Conservation (phyloP, 2,329 filamentous ascomycete genomes). For the Scedosporium aurantiacum region DNA sequence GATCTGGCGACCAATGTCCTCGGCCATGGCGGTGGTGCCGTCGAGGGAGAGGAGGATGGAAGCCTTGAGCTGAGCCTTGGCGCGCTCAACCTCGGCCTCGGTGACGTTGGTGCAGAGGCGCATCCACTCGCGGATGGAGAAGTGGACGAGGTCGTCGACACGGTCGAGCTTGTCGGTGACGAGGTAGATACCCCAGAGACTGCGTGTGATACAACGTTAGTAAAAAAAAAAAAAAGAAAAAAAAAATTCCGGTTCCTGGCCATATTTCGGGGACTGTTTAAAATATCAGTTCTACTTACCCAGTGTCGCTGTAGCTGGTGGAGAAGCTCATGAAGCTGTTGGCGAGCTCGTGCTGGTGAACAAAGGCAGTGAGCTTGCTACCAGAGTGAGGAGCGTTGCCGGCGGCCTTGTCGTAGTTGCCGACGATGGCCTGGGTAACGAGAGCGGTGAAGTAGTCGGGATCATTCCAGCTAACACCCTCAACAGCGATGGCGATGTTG, state of each 20-base stretch:
- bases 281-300: slow-evolving; percentile 46
- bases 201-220: slow-evolving; percentile 26
- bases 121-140: slow-evolving; percentile 96
- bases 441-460: slow-evolving; percentile 98
- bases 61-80: slow-evolving; percentile 98
- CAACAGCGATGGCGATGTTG: slow-evolving; percentile 95
- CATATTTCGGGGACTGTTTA: background rate
- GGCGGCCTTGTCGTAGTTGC: slow-evolving; percentile 99
- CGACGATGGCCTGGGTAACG: slow-evolving; percentile 95
- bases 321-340: slow-evolving; percentile 99
- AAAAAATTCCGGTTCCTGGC: background rate
- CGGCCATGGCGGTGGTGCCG: slow-evolving; percentile 90
- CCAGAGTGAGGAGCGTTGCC: slow-evolving; percentile 95
- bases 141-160: slow-evolving; percentile 94
- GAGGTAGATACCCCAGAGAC: slow-evolving; percentile 99
- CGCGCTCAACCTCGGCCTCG: slow-evolving; percentile 88
- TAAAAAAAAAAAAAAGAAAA: background rate
- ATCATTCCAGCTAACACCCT: slow-evolving; percentile 99
- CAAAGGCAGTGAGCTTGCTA: slow-evolving; percentile 91
- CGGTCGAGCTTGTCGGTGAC: slow-evolving; percentile 79
- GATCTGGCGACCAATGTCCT: slow-evolving; percentile 98
- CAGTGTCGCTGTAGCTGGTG: slow-evolving; percentile 98
- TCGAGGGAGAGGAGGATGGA: slow-evolving; percentile 95
- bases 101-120: slow-evolving; percentile 82
- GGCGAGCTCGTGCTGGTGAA: slow-evolving; percentile 89